A percentile compares a stretch with the other conserved stretches of the same genome.
Evolutionary conservation across 1,284 basidiomycete genomes (phyloP).

Genomic region (Anthracocystis setariae): DNA sequence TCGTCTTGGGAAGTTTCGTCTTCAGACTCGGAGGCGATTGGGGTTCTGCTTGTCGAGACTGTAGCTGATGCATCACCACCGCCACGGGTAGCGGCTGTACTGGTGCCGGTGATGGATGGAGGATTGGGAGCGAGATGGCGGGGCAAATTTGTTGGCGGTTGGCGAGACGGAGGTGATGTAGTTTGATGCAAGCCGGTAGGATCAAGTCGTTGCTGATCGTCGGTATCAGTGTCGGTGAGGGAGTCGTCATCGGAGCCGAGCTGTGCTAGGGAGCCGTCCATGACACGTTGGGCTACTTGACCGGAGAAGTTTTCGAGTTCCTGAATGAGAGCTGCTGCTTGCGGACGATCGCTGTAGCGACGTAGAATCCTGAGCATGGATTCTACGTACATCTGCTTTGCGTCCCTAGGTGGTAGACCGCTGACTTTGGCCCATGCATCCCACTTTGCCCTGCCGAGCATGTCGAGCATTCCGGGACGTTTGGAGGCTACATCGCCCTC

Average conservation of each 20-base stretch:
- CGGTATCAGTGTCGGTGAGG: conserved; percentile 26
- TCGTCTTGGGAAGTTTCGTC: conserved; percentile 30
- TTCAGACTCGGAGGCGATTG: conserved; percentile 39
- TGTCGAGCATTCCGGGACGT: conserved; percentile 88
- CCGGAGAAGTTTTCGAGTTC: conserved; percentile 84
- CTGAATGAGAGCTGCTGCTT: conserved; percentile 78
- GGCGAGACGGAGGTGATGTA: conserved; percentile 14
- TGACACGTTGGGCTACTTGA: conserved; percentile 76
- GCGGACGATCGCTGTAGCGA: conserved; percentile 83
- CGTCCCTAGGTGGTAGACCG: conserved; percentile 80
- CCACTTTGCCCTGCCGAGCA: conserved; percentile 95
- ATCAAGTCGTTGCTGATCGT: conserved; percentile 42
- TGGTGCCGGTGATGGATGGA: conserved; percentile 40
- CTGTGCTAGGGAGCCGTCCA: conserved; percentile 64
- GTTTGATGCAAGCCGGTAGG: conserved; percentile 29
- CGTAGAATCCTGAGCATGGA: conserved; percentile 83
- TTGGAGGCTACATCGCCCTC: conserved; percentile 82
- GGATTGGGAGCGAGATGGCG: conserved; percentile 34
- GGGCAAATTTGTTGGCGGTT: conserved; percentile 9
- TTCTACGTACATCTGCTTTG: conserved; percentile 89
- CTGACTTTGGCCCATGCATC: conserved; percentile 94
- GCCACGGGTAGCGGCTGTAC: conserved; percentile 47
- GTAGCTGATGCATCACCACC: conserved; percentile 22
- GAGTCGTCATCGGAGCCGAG: conserved; percentile 42
- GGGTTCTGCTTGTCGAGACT: conserved; percentile 28